A percentile compares a stretch with the other conserved stretches of the same genome.
phyloP scores from a whole-genome alignment of 768 basidiomycete species.

The Coprinellus micaceus region DNA sequence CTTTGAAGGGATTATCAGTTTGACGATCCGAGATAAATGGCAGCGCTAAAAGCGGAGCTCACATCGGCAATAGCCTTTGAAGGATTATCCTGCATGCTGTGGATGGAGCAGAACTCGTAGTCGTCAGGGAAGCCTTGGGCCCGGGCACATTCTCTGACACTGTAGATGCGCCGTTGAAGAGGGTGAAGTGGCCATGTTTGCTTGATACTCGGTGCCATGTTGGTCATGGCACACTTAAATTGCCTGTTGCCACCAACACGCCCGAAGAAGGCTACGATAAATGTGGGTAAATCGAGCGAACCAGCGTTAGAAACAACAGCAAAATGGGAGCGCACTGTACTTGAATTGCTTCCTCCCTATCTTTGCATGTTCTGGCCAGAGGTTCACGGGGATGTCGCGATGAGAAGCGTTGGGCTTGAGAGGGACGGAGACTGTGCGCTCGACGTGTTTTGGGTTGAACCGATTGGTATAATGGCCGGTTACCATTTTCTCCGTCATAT shows the following conservation, averaged over 20 bases:
- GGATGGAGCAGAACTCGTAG: constrained; percentile 53
- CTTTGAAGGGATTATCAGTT: constrained; percentile 30
- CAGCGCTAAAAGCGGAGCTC: constrained; percentile 16
- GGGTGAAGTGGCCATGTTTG: constrained; percentile 43
- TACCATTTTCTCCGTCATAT: constrained; percentile 29
- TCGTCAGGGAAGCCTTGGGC: constrained; percentile 77
- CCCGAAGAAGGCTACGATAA: constrained; percentile 47
- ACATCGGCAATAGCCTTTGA: constrained; percentile 49
- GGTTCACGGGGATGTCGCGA: constrained; percentile 39
- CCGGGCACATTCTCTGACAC: constrained; percentile 64
- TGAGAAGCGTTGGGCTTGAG: constrained; percentile 37
- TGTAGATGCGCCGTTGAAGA: constrained; percentile 71
- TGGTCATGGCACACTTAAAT: constrained; percentile 67
- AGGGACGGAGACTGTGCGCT: constrained; percentile 57
- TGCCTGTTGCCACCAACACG: constrained; percentile 48
- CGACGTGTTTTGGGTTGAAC: constrained; percentile 39
- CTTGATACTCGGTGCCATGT: constrained; percentile 48
- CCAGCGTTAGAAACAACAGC: not conserved
- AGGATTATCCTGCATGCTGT: constrained; percentile 26
- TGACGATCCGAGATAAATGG: not conserved
- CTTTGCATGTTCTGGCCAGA: constrained; percentile 34
- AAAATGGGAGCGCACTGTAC: constrained; percentile 21
- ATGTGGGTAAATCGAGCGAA: not conserved
- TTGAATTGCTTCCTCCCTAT: constrained; percentile 21
- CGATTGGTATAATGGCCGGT: constrained; percentile 54